These are phyloP conservation scores for Yarrowia yakushimensis DNA, from an alignment of 805 yeast genomes.

Conservation along the genomic window DNA sequence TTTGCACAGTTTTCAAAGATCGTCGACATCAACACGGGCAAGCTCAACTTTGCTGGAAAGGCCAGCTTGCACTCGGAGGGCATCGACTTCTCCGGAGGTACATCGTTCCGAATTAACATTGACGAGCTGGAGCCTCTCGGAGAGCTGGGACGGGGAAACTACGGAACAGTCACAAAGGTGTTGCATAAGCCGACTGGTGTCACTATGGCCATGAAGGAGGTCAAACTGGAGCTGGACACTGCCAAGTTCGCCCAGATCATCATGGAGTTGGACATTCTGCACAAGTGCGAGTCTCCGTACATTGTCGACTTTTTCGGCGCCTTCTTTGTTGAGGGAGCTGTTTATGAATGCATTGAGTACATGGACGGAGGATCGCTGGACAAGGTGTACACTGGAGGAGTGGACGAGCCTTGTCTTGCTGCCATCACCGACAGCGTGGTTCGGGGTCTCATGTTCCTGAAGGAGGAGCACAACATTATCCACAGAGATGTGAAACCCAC, in stretches of 20 bases:
- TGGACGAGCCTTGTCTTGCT: constrained; percentile 72
- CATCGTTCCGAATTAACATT: constrained; percentile 77
- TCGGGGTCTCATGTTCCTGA: constrained; percentile 68
- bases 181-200: constrained; percentile 89
- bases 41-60: constrained; percentile 87
- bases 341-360: constrained; percentile 90
- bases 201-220: constrained; percentile 96
- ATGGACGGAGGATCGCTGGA: constrained; percentile 92
- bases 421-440: constrained; percentile 73
- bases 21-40: constrained; percentile 87
- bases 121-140: constrained; percentile 70
- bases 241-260: constrained; percentile 89
- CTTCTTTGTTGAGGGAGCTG: constrained; percentile 90
- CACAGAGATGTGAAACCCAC: constrained; percentile 94
- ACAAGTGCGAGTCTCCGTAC: constrained; percentile 83
- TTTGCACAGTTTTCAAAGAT: constrained; percentile 84
- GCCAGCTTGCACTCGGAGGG: constrained; percentile 90
- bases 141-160: constrained; percentile 93
- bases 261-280: constrained; percentile 93
- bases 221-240: constrained; percentile 87
- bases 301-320: constrained; percentile 98
- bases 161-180: constrained; percentile 93
- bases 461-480: constrained; percentile 80
- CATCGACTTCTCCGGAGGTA: constrained; percentile 83
- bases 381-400: constrained; percentile 64